Evolutionary conservation across 225 moss, liverwort and hornwort species (phyloP).

Genomic region (Anthoceros angustus): DNA sequence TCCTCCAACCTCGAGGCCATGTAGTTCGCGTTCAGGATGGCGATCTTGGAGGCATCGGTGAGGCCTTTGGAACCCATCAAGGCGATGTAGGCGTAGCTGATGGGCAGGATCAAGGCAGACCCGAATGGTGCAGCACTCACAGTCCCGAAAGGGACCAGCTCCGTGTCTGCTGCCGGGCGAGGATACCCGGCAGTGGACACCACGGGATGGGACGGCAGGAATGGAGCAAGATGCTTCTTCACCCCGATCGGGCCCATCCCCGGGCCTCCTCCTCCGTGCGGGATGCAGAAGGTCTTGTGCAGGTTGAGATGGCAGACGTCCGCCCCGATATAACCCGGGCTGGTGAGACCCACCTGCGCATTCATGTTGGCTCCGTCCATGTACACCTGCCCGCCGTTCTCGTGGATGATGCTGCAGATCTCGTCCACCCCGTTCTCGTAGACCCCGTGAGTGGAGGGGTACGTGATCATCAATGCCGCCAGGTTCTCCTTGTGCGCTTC

Average conservation of each 20-base stretch:
- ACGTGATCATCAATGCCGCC: conserved; percentile 83
- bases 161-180: conserved; percentile 38
- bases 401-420: conserved; percentile 81
- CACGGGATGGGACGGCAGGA: conserved; percentile 90
- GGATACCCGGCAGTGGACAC: conserved; percentile 80
- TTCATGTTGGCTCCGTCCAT: conserved; percentile 3
- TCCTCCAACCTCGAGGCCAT: conserved; percentile 92
- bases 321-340: conserved; percentile 91
- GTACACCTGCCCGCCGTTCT: conserved; percentile 16
- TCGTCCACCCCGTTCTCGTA: conserved; percentile 96
- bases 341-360: conserved; percentile 80
- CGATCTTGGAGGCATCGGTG: conserved; percentile 82
- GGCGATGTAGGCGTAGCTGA: conserved; percentile 70
- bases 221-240: conserved; percentile 95
- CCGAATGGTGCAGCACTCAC: conserved; percentile 89
- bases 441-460: conserved; percentile 95
- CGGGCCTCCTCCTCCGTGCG: conserved; percentile 95
- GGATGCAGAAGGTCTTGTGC: conserved; percentile 98
- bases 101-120: conserved; percentile 89
- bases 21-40: conserved; percentile 94
- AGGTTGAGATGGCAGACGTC: conserved; percentile 96
- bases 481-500: conserved; percentile 62
- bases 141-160: conserved; percentile 55
- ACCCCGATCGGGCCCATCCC: conserved; percentile 99
- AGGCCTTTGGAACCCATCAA: conserved; percentile 91